Evolutionary conservation across 1,284 basidiomycete species (phyloP), one percentile per base, ranked within the genome.

Genomic region (Peniophora sp.): DNA sequence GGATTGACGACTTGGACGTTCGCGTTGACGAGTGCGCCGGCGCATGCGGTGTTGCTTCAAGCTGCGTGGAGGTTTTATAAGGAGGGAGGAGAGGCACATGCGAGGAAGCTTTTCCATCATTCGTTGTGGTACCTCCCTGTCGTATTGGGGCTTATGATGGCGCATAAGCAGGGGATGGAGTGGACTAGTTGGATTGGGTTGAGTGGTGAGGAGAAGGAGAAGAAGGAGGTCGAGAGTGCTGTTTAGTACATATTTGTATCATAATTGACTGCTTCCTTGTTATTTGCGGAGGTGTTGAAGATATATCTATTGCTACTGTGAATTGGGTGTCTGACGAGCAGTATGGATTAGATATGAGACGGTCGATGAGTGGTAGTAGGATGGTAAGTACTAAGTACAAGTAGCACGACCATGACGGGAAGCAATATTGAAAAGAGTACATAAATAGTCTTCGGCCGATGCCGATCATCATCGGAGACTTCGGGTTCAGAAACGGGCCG

Each of bases 41-140:
- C 93, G 1, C 98, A 98, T 62, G 69, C 73, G 10, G 66, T 92
- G 41, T 84, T 88, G 63, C 72, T 83, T 2, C 70, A 78, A 24
- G 81, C 84, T 1, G 86, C 93, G 0, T 88, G 78, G 73, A 69
- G 66, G 47, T 97, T 96, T 63, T 95, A 86, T 81, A 75, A 72
- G 50, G 67, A 65, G 8, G 79, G 82, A 19, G 77, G 79, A n/a
- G 93, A 97, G 65, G 84, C 86, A 61, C 77, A 84, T 48, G 97
- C 97, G 1, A 78, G 87, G 57, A 73, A 71, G 45, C 67, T 92
- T 23, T 97, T 91, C 63, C 87, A 89, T 64, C 81, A 91, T 54
- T 88, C 85, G 65, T 65, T 99, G 56, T 94, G 94, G 83, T 96
- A 96, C 69, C 66, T 99, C 51, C 96, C 97, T 0, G 88, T 88